Evolutionary conservation across 371 early-diverging fungal species (phyloP).

Genomic region (Sporodiniella umbellata): DNA sequence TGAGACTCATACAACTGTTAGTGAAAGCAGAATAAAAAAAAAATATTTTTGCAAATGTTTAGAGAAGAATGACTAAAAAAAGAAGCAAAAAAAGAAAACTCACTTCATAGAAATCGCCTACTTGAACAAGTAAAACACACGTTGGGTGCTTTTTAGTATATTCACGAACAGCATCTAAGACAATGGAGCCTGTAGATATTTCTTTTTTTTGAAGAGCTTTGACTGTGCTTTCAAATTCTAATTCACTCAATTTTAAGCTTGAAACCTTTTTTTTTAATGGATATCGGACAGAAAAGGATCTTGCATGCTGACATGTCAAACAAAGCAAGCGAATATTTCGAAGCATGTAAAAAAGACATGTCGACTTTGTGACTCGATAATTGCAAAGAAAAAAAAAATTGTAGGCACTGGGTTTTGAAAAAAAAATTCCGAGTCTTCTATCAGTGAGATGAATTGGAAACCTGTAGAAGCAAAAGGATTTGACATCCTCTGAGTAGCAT

Average conservation of each 20-base stretch:
- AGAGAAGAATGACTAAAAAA: too few species aligned
- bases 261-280: conserved; percentile 10
- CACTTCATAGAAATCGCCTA: conserved; percentile 94
- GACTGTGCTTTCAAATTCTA: not conserved
- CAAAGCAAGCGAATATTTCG: not conserved
- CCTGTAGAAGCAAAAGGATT: too few species aligned
- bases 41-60: not conserved
- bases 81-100: not conserved
- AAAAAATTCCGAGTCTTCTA: too few species aligned
- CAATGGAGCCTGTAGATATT: conserved; percentile 38
- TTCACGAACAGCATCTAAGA: conserved; percentile 56
- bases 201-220: conserved; percentile 12
- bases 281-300: not conserved
- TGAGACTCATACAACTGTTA: conserved; percentile 73
- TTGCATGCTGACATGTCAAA: not conserved
- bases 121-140: conserved; percentile 83
- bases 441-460: too few species aligned
- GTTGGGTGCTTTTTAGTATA: conserved; percentile 66
- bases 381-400: not conserved
- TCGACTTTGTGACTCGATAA: too few species aligned
- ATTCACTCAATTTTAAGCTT: conserved; percentile 11
- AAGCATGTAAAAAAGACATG: too few species aligned
- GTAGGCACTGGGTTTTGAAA: too few species aligned
- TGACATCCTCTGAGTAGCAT: too few species aligned
- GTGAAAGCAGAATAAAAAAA: not conserved